These are phyloP conservation scores for Cornus suecica DNA, from an alignment of 148 eudicot species.

Conservation along the genomic window DNA sequence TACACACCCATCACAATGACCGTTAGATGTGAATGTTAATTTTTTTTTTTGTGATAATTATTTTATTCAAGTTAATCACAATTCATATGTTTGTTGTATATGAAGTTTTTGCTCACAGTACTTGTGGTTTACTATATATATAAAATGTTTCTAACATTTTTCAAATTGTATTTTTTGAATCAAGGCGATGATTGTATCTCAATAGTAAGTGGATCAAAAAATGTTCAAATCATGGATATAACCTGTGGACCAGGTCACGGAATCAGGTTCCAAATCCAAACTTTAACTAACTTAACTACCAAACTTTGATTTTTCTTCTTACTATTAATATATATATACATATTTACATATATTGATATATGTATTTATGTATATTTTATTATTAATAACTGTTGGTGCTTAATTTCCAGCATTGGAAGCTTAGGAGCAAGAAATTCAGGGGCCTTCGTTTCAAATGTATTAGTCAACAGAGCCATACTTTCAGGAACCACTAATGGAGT, in stretches of 20 bases:
- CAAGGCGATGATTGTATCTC: conserved; percentile 87
- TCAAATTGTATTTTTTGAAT: conserved; percentile 2
- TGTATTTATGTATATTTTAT: background rate
- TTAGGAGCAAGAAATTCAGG: conserved; percentile 54
- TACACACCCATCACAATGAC: too few relatives aligned
- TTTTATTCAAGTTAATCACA: too few relatives aligned
- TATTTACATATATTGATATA: too few relatives aligned
- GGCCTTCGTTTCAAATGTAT: conserved; percentile 60
- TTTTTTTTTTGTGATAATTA: too few relatives aligned
- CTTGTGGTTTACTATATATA: too few relatives aligned
- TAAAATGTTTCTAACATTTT: background rate
- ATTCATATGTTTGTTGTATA: too few relatives aligned
- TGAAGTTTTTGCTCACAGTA: too few relatives aligned
- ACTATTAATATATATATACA: too few relatives aligned
- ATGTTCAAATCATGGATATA: conserved; percentile 45
- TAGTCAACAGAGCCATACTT: conserved; percentile 52
- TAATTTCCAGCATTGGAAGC: conserved; percentile 79
- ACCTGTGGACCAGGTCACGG: conserved; percentile 95
- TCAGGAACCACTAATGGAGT: conserved; percentile 77
- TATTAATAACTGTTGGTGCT: background rate
- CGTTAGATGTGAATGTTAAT: too few relatives aligned
- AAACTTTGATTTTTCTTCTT: background rate
- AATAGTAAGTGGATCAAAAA: conserved; percentile 73
- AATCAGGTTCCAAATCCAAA: conserved; percentile 53
- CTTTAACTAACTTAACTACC: background rate